These are phyloP conservation scores for Tetradesmus lagerheimii DNA, from an alignment of 139 green algal genomes.

Conservation along the genomic window DNA sequence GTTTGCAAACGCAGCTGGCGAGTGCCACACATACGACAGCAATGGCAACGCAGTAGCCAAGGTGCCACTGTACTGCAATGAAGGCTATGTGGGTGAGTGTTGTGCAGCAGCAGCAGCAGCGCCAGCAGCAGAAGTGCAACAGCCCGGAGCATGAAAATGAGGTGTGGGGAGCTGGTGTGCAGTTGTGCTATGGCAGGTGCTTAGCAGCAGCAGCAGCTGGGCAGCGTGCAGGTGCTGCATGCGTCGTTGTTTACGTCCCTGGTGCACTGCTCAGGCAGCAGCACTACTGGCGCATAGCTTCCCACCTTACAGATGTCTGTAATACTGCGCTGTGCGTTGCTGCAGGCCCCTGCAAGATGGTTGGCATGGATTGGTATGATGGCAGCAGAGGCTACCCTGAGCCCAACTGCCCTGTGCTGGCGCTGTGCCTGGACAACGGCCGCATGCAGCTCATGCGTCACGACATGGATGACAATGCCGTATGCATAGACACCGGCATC, in stretches of 20 bases:
- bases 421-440: constrained; percentile 80
- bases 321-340: neutral
- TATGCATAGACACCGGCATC: constrained; percentile 83
- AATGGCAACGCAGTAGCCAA: constrained; percentile 83
- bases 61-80: constrained; percentile 78
- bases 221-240: neutral
- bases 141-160: neutral
- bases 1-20: constrained; percentile 65
- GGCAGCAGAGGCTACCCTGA: constrained; percentile 73
- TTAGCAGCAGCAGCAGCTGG: neutral
- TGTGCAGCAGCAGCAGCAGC: neutral
- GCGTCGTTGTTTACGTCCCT: too few relatives aligned
- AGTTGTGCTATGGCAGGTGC: neutral
- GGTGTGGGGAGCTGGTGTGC: too few relatives aligned
- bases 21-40: constrained; percentile 83
- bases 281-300: neutral
- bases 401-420: constrained; percentile 75
- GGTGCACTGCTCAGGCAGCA: neutral
- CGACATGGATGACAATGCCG: constrained; percentile 75
- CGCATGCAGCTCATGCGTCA: constrained; percentile 81
- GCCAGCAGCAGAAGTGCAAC: neutral
- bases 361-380: constrained; percentile 86
- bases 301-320: neutral
- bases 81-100: constrained; percentile 63
- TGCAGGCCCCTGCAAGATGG: constrained; percentile 62